These are phyloP conservation scores for Saturnispora ahearnii DNA, from an alignment of 805 yeast species.

Conservation along the genomic window DNA sequence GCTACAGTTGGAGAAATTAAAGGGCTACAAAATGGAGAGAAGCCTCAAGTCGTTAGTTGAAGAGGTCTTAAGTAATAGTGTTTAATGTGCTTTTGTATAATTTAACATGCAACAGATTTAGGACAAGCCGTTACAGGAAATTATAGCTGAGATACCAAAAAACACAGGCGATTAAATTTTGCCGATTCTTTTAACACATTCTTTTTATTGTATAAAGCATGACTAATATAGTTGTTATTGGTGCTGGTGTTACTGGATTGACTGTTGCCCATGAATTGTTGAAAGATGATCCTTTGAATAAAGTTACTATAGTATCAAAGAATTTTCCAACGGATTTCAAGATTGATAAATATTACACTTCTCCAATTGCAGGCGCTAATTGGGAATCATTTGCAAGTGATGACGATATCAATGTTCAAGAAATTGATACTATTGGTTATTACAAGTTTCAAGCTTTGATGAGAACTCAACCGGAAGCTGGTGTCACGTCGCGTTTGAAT, in stretches of 20 bases:
- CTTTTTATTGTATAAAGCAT: conserved; percentile 4
- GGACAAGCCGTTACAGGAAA: not conserved
- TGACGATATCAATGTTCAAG: conserved; percentile 28
- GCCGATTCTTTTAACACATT: too few species aligned
- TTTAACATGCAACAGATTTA: not conserved
- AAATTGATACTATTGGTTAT: conserved; percentile 44
- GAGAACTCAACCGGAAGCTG: conserved; percentile 38
- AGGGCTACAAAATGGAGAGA: conserved; percentile 20
- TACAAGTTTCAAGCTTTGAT: conserved; percentile 38
- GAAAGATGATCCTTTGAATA: conserved; percentile 28
- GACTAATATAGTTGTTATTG: conserved; percentile 18
- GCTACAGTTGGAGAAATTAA: conserved; percentile 18
- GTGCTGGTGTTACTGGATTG: conserved; percentile 51
- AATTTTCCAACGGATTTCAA: conserved; percentile 50
- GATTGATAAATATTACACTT: conserved; percentile 39
- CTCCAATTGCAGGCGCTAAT: conserved; percentile 68
- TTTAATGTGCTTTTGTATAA: not conserved
- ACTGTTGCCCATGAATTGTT: conserved; percentile 40
- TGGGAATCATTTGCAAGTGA: conserved; percentile 53
- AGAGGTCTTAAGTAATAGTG: conserved; percentile 7
- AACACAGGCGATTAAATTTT: too few species aligned
- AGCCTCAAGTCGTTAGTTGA: conserved; percentile 17
- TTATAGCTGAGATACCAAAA: too few species aligned
- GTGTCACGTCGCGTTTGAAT: conserved; percentile 30
- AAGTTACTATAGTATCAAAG: conserved; percentile 35